Evolutionary conservation across 2,329 filamentous ascomycete species (phyloP).

Genomic region (Colletotrichum tropicicola): DNA sequence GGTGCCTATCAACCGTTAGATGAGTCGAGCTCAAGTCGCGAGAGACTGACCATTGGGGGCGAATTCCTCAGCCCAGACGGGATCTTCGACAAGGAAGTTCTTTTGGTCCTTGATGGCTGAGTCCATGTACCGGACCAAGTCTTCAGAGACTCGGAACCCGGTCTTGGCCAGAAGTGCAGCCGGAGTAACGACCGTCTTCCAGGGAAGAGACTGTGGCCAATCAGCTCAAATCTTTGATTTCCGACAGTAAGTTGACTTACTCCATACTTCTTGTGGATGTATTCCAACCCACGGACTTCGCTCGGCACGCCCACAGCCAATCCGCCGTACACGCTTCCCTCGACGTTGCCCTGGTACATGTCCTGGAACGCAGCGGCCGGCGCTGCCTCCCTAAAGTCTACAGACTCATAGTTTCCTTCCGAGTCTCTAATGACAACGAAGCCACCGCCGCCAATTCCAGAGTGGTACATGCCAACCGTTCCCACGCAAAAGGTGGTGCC

Average conservation of each 20-base stretch:
- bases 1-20: slow-evolving; percentile 54
- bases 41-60: slow-evolving; percentile 72
- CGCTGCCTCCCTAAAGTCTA: slow-evolving; percentile 91
- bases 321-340: slow-evolving; percentile 75
- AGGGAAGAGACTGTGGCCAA: slow-evolving; percentile 61
- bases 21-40: background rate
- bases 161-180: slow-evolving; percentile 77
- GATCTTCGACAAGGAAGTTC: slow-evolving; percentile 78
- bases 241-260: slow-evolving; percentile 43
- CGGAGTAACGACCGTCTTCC: slow-evolving; percentile 77
- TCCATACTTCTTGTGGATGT: slow-evolving; percentile 79
- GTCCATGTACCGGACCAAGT: slow-evolving; percentile 79
- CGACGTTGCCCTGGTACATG: slow-evolving; percentile 81
- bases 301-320: slow-evolving; percentile 77
- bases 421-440: slow-evolving; percentile 83
- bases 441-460: slow-evolving; percentile 88
- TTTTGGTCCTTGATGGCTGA: slow-evolving; percentile 46
- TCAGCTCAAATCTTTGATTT: background rate
- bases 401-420: slow-evolving; percentile 81
- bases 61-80: slow-evolving; percentile 87
- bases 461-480: slow-evolving; percentile 80
- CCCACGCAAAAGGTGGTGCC: slow-evolving; percentile 80
- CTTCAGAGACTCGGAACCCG: slow-evolving; percentile 78
- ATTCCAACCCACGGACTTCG: slow-evolving; percentile 80
- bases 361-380: slow-evolving; percentile 82